Percentiles rank a stretch among this genome's conserved stretches.
Conservation (phyloP, 2,329 filamentous ascomycete genomes). For the Aspergillus carbonarius region DNA sequence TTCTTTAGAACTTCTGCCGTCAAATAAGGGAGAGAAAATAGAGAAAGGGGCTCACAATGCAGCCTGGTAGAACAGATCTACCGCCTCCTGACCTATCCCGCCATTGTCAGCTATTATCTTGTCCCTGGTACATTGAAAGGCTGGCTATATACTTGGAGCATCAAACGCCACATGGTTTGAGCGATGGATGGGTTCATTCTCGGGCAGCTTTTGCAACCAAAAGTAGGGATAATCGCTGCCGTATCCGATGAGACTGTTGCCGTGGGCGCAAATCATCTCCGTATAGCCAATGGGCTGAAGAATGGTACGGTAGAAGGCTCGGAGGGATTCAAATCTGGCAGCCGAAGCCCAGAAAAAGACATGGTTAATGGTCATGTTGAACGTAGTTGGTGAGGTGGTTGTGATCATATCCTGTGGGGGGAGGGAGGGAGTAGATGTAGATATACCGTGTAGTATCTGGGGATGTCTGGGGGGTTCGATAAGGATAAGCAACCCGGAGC, state of each 20-base stretch:
- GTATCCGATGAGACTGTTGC: not conserved
- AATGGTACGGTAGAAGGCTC: not conserved
- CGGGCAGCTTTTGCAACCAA: slow-evolving; percentile 5
- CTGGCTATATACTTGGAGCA: not conserved
- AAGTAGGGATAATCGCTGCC: slow-evolving; percentile 8
- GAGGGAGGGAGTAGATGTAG: too few species aligned
- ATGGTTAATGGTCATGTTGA: slow-evolving; percentile 6
- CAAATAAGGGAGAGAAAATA: too few species aligned
- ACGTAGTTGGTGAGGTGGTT: not conserved
- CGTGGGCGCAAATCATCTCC: not conserved
- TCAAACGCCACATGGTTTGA: slow-evolving; percentile 1
- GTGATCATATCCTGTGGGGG: not conserved
- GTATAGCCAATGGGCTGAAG: slow-evolving; percentile 1
- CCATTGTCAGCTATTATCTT: not conserved
- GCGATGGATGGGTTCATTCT: not conserved
- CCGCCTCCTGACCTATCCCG: not conserved
- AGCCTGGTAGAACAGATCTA: not conserved
- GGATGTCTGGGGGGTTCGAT: too few species aligned
- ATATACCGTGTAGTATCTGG: too few species aligned
- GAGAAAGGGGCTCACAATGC: not conserved
- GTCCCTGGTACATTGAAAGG: not conserved
- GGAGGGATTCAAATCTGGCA: not conserved
- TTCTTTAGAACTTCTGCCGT: too few species aligned
- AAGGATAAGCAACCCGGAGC: too few species aligned
- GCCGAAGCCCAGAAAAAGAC: slow-evolving; percentile 5